Evolutionary conservation across 768 basidiomycete genomes (phyloP), one percentile per base, ranked within the genome.

Genomic region (Tubosaeta sp.): DNA sequence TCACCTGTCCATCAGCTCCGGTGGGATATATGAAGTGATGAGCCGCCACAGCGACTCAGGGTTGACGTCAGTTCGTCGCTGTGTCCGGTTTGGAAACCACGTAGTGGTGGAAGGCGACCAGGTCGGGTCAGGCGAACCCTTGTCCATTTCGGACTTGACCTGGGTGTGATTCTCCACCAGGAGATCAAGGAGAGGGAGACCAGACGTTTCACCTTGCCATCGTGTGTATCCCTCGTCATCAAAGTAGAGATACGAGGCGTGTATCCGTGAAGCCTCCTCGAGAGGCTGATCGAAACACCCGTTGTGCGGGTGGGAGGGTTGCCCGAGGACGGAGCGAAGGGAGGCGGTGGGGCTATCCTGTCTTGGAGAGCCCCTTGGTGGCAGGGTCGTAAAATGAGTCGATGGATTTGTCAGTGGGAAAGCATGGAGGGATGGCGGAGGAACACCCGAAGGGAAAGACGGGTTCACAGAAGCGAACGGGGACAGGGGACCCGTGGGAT

Each of bases 131-230:
- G 59, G 60, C n/a, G 53, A 33, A 55, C 37, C 43, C 19, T 67
- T 62, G 14, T 68, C 52, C 0, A 74, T 55, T 65, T 74, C 59
- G 49, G 66, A 57, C 55, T 71, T 73, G 52, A 71, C 62, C 10
- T 73, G 68, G 6, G 75, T 71, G 58, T 86, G 84, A 33, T 82
- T 78, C 64, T 92, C 91, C 27, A 91, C 81, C 26, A 97, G 74
- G 8, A 91, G 71, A 66, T 95, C 90, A 26, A 95, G 79, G 5
- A 95, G 79, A 6, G 94, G 94, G 0, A 95, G 79, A 25, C 94
- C 93, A 4, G 92, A 95, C 1, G 91, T 91, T 62, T 95, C 92
- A 29, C 94, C 93, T 71, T 92, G 90, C 90, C 90, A 92, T 51
- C 90, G 74, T 0, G 90, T 88, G 64, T 85, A 88, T 3, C 90